Evolutionary conservation across 306 rosid genomes (phyloP).

Genomic region (Biancaea sappan): DNA sequence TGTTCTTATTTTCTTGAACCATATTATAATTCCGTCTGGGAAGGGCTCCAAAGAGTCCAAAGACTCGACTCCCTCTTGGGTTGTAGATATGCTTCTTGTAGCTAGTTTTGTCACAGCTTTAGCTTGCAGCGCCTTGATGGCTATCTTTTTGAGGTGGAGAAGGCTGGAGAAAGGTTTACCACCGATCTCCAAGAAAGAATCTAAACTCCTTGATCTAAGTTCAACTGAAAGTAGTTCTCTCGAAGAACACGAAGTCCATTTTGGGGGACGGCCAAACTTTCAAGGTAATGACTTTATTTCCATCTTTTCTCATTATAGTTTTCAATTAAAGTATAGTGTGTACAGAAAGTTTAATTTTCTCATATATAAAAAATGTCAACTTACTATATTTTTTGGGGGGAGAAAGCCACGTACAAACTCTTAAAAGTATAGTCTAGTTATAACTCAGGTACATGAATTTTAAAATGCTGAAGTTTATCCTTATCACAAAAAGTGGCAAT

Average conservation of each 20-base stretch:
- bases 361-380: too few relatives aligned
- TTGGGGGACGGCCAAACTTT: conserved; percentile 78
- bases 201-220: conserved; percentile 40
- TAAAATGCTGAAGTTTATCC: too few relatives aligned
- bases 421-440: too few relatives aligned
- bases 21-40: conserved; percentile 48
- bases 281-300: conserved; percentile 46
- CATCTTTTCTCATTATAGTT: neutral
- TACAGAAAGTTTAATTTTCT: too few relatives aligned
- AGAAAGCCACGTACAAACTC: too few relatives aligned
- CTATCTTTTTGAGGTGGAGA: conserved; percentile 62
- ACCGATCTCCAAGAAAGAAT: conserved; percentile 36
- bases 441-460: too few relatives aligned
- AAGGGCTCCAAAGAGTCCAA: conserved; percentile 43
- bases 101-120: conserved; percentile 59
- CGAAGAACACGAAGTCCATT: conserved; percentile 79
- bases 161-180: conserved; percentile 59
- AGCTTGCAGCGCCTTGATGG: conserved; percentile 46
- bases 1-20: conserved; percentile 60
- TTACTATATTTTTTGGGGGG: too few relatives aligned
- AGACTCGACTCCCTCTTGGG: conserved; percentile 64
- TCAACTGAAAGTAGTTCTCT: conserved; percentile 50
- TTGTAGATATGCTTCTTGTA: conserved; percentile 63
- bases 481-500: too few relatives aligned
- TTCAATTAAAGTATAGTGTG: too few relatives aligned